Base-by-base conservation (phyloP, 2,329 filamentous ascomycete genomes). In the Claviceps digitariae region DNA sequence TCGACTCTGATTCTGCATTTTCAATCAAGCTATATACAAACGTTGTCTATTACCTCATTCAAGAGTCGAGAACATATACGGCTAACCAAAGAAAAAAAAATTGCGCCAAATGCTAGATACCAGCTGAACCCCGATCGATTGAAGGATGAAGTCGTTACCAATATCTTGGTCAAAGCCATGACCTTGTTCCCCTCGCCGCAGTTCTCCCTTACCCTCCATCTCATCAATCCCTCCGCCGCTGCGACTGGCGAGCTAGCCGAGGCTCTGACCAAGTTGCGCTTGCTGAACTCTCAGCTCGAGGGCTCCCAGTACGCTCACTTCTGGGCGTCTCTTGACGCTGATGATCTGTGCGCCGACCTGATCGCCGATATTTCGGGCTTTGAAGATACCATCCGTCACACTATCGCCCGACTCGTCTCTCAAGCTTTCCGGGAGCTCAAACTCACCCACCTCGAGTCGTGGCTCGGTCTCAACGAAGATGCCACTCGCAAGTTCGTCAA, bases 61-160 rank as follows among this genome's bases (percentile, higher is more conserved):
- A n/a, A 17, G 1, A 2, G 9, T 23, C n/a, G 48, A 47, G 48
- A 44, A 51, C 51, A 50, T 27, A 13, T 10, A 12, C 50, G 21
- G 17, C 48, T 53, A 34, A 52, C 51, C 13, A 52, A 27, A n/a
- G 10, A 23, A 48, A 34, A 5, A 15, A 34, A 15, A 34, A 48
- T 25, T 50, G 17, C 23, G 6, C 41, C n/a, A 25, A 47, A 23
- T 15, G 13, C 57, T 63, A 98, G 93, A 60, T 98, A 98, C 80
- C 94, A 98, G 76, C 95, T 98, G 76, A 98, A 98, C 82, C 93
- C 93, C 51, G 90, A 97, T 77, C 88, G 95, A 63, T 84, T 90
- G 67, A 91, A 93, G 76, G 87, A 95, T 67, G 93, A 98, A 73
- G 89, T 91, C 66, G 90, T 93, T 72, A 97, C 93, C 78, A 97